A percentile compares a stretch with the other conserved stretches of the same genome.
Evolutionary conservation across 768 basidiomycete species (phyloP).

Genomic region (Psilocybe cubensis): DNA sequence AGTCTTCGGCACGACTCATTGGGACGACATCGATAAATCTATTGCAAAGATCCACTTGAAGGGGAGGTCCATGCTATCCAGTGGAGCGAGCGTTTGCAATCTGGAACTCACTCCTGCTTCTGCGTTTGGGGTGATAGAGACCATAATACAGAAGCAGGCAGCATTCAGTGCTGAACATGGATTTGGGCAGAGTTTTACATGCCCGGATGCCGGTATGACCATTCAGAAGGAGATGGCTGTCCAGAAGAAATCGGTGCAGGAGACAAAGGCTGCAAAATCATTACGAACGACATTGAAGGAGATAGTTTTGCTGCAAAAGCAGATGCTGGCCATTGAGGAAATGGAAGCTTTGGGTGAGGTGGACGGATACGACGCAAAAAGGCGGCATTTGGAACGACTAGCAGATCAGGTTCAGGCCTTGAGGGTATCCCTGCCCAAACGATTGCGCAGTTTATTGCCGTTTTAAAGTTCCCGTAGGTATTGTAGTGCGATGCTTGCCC

Average conservation of each 20-base stretch:
- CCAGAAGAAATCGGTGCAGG: neutral
- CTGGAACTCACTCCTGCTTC: neutral
- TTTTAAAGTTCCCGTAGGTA: no score
- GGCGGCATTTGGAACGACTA: neutral
- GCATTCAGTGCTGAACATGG: neutral
- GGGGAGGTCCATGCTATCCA: neutral
- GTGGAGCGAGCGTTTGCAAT: neutral
- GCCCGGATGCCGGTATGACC: neutral
- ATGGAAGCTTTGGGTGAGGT: neutral
- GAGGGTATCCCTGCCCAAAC: neutral
- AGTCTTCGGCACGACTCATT: constrained; percentile 9
- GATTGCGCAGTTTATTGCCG: neutral
- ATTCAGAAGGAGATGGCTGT: neutral
- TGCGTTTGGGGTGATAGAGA: neutral
- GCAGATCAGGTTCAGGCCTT: neutral
- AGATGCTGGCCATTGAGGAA: neutral
- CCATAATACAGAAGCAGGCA: neutral
- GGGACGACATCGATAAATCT: neutral
- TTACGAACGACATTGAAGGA: neutral
- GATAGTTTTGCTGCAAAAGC: neutral
- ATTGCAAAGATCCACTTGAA: neutral
- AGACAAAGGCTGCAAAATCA: neutral
- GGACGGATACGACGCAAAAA: neutral
- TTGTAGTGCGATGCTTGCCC: no score
- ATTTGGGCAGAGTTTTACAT: neutral